Evolutionary conservation across 345 rosid genomes (phyloP), one percentile per base, ranked within the genome.

Genomic region (Rhodamnia argentea): DNA sequence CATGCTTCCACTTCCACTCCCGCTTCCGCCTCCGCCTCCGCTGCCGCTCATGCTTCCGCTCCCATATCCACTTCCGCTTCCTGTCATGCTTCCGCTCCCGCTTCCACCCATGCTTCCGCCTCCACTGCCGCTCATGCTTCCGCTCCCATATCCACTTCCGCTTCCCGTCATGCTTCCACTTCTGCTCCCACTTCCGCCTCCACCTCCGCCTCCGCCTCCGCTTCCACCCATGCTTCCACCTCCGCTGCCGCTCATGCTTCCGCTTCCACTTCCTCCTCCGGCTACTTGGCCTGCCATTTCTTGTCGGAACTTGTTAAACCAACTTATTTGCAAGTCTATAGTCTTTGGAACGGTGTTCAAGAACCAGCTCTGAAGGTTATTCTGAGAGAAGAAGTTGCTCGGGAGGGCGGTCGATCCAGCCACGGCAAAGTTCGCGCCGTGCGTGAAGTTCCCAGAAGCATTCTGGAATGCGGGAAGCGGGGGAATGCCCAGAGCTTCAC

Each of bases 361-460:
- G 87, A 88, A 13, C 50, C 87, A 82, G 59, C 11, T 18, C 4
- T 32, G 85, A 10, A 84, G 40, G 32, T 78, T 20, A 54, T 44
- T 44, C 24, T n/a, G 85, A 20, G 27, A 7, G 40, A 87, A 88
- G 83, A 82, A 85, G 54, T 90, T 84, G 14, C 32, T 7, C 1
- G 90, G 14, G 47, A 93, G 84, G 55, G 90, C 62, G 2, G 92
- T 91, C 27, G 92, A 42, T 83, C 94, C 94, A 6, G 89, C 92
- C 6, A 90, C 24, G 0, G 93, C 93, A 56, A 91, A 93, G 87
- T 90, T 91, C 12, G 75, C 89, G 18, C 93, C 94, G 1, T 23
- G 18, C 0, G 87, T 50, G 90, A 88, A 86, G 56, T 87, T 29
- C 15, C 59, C 86, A 4, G 86, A 18, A 16, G 44, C 2, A 47